A percentile compares a stretch with the other conserved stretches of the same genome.
Evolutionary conservation across 2,329 filamentous ascomycete genomes (phyloP).

Genomic region (Fusarium sp.): DNA sequence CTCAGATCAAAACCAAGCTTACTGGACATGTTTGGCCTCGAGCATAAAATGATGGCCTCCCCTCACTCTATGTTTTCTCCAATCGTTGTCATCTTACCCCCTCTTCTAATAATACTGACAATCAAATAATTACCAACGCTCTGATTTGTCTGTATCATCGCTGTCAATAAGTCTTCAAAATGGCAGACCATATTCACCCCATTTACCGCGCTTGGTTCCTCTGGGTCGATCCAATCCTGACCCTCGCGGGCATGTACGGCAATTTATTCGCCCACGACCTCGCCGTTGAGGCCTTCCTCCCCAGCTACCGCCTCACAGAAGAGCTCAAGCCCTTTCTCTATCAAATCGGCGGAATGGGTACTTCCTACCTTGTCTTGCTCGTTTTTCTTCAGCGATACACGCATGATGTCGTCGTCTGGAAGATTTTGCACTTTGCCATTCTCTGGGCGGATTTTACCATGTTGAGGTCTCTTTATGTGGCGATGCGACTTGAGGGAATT

Average conservation of each 20-base stretch:
- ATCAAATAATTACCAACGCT: background rate
- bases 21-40: background rate
- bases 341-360: conserved; percentile 42
- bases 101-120: background rate
- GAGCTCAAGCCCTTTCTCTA: conserved; percentile 34
- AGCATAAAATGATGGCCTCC: background rate
- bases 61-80: background rate
- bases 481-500: conserved; percentile 14
- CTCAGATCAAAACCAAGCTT: background rate
- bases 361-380: conserved; percentile 22
- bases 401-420: conserved; percentile 38
- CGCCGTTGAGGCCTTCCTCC: conserved; percentile 26
- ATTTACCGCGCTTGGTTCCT: conserved; percentile 36
- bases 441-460: conserved; percentile 38
- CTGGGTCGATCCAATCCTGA: conserved; percentile 40
- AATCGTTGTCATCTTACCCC: rapidly evolving
- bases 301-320: conserved; percentile 9
- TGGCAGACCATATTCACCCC: conserved; percentile 26
- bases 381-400: conserved; percentile 33
- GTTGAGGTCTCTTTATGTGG: conserved; percentile 30
- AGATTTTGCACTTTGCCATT: conserved; percentile 32
- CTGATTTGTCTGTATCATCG: background rate
- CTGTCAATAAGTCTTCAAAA: background rate
- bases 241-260: conserved; percentile 29
- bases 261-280: conserved; percentile 35